Conservation (phyloP, 2,329 filamentous ascomycete genomes). For the Talaromyces sp. region DNA sequence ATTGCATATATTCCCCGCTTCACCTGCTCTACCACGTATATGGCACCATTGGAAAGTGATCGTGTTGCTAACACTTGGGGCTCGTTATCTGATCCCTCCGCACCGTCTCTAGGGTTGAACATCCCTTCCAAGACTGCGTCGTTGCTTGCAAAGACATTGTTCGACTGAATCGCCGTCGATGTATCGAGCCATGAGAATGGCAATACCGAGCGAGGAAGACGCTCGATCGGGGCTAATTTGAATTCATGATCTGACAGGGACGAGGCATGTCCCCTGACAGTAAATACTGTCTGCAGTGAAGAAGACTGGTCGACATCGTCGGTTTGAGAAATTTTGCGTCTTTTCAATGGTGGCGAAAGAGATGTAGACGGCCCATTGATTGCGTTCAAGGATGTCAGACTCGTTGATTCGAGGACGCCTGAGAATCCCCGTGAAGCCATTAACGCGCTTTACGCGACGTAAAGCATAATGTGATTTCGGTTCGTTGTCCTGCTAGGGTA, state of each 20-base stretch:
- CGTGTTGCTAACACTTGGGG: conserved; percentile 32
- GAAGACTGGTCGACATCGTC: not conserved
- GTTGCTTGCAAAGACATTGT: conserved; percentile 36
- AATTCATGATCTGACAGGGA: conserved; percentile 33
- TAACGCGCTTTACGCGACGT: conserved; percentile 22
- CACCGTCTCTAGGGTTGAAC: conserved; percentile 15
- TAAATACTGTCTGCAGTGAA: conserved; percentile 18
- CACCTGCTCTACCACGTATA: conserved; percentile 38
- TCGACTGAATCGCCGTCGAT: conserved; percentile 26
- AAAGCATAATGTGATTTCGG: conserved; percentile 20
- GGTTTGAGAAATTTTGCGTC: conserved; percentile 28
- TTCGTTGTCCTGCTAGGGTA: not conserved
- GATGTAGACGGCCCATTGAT: conserved; percentile 17
- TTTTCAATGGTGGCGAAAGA: conserved; percentile 26
- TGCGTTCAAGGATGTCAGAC: conserved; percentile 29
- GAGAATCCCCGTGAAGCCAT: conserved; percentile 34
- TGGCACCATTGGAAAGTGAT: conserved; percentile 24
- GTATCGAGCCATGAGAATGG: conserved; percentile 39
- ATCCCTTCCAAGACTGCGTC: conserved; percentile 32
- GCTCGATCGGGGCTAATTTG: conserved; percentile 32
- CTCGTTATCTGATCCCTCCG: conserved; percentile 14
- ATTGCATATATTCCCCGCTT: conserved; percentile 39
- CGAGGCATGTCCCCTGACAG: conserved; percentile 35
- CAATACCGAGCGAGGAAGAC: conserved; percentile 33
- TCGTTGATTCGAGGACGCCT: conserved; percentile 31